Evolutionary conservation across 2,329 filamentous ascomycete genomes (phyloP), one percentile per base, ranked within the genome.

Genomic region (Xylaria sp.): DNA sequence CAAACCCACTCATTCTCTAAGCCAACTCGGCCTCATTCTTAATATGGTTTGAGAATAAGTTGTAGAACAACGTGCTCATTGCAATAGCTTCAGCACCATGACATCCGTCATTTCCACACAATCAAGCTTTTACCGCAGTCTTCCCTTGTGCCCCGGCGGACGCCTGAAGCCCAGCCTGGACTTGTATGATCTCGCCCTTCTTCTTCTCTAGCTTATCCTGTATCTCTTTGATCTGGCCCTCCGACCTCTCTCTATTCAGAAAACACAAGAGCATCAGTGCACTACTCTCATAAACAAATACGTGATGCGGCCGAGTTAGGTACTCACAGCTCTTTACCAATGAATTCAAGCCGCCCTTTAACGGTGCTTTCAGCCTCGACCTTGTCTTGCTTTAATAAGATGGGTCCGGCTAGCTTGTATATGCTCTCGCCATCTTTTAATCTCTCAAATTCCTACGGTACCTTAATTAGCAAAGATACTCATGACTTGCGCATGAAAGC

Each of bases 381-480:
- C 80, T 93, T 94, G 66, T 98, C 96, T 81, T 99, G 96, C 85
- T 98, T 98, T 76, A 99, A 81, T 45, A 99, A 83, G 6, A 98
- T 93, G 0, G 96, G 96, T 0, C 96, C 96, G 55, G 97, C 90
- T 50, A 98, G 89, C 82, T 98, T 99, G 88, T 97, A 99, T 80
- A 99, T 97, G 71, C 90, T 93, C 76, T 97, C 92, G 74, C 91
- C 92, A 45, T 94, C 91, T 75, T 90, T 88, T 67, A 98, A 85
- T 62, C 87, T 86, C 48, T 89, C 85, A 79, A 98, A 98, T 81
- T 98, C 95, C 90, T 96, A 3, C 14, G 21, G 8, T 51, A 30
- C 5, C 48, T 32, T 21, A 51, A 19, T 17, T 30, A 51, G 48
- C 48, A 30, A 30, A 7, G 6, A 30, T 11, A 12, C 30, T 51